Percentiles rank a stretch among this genome's conserved stretches.
Evolutionary conservation across 495 filamentous ascomycete genomes (phyloP).

Genomic region (Chaetomidium leptoderma): DNA sequence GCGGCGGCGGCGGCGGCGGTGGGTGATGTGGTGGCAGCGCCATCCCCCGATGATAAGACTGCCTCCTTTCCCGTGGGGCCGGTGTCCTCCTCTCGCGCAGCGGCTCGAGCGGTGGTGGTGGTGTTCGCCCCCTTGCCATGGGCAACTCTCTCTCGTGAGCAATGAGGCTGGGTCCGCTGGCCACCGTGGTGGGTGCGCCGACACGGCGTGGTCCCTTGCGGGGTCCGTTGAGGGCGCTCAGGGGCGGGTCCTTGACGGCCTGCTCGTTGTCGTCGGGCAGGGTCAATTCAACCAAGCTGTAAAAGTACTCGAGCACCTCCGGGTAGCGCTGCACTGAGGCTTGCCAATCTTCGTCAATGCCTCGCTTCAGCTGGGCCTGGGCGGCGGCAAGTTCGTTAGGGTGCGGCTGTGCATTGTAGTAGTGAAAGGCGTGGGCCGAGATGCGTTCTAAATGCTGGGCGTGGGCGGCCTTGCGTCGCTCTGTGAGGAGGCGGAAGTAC

Average conservation of each 20-base stretch:
- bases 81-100: constrained; percentile 34
- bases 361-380: constrained; percentile 57
- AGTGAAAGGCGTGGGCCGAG: constrained; percentile 54
- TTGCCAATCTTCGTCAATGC: constrained; percentile 72
- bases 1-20: constrained; percentile 21
- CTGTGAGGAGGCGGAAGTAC: constrained; percentile 58
- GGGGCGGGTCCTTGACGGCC: constrained; percentile 51
- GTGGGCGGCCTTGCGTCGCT: constrained; percentile 56
- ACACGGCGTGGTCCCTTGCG: constrained; percentile 37
- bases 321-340: constrained; percentile 64
- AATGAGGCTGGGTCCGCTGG: constrained; percentile 31
- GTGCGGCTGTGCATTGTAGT: constrained; percentile 51
- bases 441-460: constrained; percentile 53
- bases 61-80: constrained; percentile 26
- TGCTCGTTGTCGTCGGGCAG: constrained; percentile 53
- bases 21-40: no score
- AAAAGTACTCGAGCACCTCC: constrained; percentile 70
- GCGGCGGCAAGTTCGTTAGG: constrained; percentile 55
- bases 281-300: constrained; percentile 57
- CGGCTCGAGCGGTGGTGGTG: constrained; percentile 33
- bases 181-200: constrained; percentile 26
- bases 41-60: constrained; percentile 24
- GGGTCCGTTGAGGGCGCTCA: constrained; percentile 48
- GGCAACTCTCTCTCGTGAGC: constrained; percentile 30
- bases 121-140: constrained; percentile 30